A percentile compares a stretch with the other conserved stretches of the same genome.
Conservation (phyloP, 169 alveolate genomes). For the Eimeria necatrix region DNA sequence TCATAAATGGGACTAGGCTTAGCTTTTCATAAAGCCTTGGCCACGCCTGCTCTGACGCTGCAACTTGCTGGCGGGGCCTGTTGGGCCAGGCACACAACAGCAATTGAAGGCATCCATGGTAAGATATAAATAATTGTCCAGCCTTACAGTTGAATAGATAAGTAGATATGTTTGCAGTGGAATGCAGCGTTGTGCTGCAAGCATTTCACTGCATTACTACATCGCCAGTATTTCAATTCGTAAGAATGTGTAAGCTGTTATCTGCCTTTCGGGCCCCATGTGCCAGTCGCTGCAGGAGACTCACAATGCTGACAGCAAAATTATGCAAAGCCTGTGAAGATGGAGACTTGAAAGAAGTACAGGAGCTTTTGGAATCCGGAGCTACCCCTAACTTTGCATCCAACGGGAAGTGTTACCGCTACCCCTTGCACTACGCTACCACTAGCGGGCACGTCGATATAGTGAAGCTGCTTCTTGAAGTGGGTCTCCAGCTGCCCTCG, state of each 20-base stretch:
- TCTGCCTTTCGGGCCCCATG: slow-evolving; percentile 13
- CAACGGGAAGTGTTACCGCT: slow-evolving; percentile 53
- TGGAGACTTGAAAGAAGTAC: slow-evolving; percentile 59
- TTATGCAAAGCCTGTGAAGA: slow-evolving; percentile 78
- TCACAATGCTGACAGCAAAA: slow-evolving; percentile 70
- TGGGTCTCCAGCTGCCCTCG: background rate
- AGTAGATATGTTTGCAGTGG: too few species aligned
- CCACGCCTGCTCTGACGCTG: too few species aligned
- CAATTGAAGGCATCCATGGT: too few species aligned
- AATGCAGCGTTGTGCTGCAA: too few species aligned
- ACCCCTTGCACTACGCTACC: slow-evolving; percentile 77
- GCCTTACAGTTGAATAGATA: too few species aligned
- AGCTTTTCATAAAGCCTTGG: too few species aligned
- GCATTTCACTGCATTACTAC: too few species aligned
- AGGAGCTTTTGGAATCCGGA: slow-evolving; percentile 70
- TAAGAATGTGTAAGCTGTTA: background rate
- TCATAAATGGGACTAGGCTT: too few species aligned
- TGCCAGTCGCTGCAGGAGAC: background rate
- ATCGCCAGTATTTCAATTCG: too few species aligned
- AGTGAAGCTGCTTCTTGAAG: slow-evolving; percentile 75
- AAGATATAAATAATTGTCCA: too few species aligned
- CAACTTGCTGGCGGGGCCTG: too few species aligned
- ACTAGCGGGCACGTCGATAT: slow-evolving; percentile 62
- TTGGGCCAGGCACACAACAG: too few species aligned
- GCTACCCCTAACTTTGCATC: slow-evolving; percentile 77